Percentiles rank a stretch among this genome's conserved stretches.
Evolutionary conservation across 2,329 filamentous ascomycete genomes (phyloP).

Genomic region (Cladosporium cucumerinum): DNA sequence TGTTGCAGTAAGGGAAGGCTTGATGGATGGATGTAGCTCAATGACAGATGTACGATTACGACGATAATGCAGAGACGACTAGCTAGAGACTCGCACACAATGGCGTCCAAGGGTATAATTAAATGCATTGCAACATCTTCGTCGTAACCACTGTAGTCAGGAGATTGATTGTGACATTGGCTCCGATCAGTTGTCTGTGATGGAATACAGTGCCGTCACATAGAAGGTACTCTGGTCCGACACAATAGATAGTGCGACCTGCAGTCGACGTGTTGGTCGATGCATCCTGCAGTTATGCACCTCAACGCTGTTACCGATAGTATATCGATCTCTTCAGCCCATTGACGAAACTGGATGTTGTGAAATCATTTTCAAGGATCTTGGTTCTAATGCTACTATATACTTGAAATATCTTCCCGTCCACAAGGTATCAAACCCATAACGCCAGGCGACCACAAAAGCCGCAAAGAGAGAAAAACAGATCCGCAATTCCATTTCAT

Average conservation of each 20-base stretch:
- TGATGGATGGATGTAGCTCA: background rate
- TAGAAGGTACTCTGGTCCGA: no score
- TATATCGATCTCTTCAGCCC: no score
- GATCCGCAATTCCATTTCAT: background rate
- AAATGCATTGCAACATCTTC: no score
- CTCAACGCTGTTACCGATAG: no score
- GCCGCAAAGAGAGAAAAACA: background rate
- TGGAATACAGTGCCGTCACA: no score
- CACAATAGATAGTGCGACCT: no score
- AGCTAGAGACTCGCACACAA: background rate
- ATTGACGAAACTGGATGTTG: no score
- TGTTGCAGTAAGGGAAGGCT: constrained; percentile 29
- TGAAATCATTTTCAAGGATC: background rate
- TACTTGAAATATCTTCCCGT: background rate
- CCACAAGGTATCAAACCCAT: background rate
- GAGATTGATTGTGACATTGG: no score
- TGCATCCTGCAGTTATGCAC: no score
- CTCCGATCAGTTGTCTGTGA: no score
- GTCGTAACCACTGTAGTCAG: no score
- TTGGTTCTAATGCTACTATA: background rate
- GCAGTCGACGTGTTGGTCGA: no score
- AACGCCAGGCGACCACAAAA: background rate
- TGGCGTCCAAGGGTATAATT: background rate
- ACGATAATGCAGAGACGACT: background rate
- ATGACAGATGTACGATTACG: background rate